Percentiles rank a stretch among this genome's conserved stretches.
Conservation (phyloP, 371 early-diverging fungal species). For the Rhizopus arrhizus region DNA sequence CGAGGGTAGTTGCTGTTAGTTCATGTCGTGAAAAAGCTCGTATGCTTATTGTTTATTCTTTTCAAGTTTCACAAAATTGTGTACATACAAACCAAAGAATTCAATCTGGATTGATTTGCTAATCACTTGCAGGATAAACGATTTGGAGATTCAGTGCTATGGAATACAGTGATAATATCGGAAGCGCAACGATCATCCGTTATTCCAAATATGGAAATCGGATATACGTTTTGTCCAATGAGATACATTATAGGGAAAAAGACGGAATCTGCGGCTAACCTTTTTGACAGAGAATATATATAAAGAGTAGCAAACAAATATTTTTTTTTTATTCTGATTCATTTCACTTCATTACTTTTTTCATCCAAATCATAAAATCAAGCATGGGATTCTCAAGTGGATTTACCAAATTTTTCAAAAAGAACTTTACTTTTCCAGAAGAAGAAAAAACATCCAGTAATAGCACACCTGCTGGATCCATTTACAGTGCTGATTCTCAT, state of each 20-base stretch:
- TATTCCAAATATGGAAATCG: neutral
- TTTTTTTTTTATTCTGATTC: neutral
- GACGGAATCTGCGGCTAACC: neutral
- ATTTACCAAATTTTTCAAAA: constrained; percentile 27
- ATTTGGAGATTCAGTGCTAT: neutral
- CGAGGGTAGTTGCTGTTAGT: no score
- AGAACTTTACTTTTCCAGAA: constrained; percentile 15
- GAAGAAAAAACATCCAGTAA: constrained; percentile 6
- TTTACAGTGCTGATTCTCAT: constrained; percentile 14
- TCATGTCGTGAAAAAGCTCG: no score
- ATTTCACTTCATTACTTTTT: neutral
- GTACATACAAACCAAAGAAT: no score
- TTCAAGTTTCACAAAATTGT: no score
- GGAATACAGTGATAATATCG: no score
- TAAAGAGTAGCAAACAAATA: neutral
- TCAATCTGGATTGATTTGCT: no score
- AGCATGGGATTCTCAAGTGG: constrained; percentile 23
- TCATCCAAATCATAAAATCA: no score
- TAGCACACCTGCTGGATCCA: constrained; percentile 3
- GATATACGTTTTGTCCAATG: constrained; percentile 1
- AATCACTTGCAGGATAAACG: neutral
- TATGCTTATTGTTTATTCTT: no score
- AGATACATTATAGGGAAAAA: neutral
- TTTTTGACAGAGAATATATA: neutral
- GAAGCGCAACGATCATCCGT: neutral